Evolutionary conservation across 2,329 filamentous ascomycete species (phyloP).

Genomic region (Rhynchosporium secalis): DNA sequence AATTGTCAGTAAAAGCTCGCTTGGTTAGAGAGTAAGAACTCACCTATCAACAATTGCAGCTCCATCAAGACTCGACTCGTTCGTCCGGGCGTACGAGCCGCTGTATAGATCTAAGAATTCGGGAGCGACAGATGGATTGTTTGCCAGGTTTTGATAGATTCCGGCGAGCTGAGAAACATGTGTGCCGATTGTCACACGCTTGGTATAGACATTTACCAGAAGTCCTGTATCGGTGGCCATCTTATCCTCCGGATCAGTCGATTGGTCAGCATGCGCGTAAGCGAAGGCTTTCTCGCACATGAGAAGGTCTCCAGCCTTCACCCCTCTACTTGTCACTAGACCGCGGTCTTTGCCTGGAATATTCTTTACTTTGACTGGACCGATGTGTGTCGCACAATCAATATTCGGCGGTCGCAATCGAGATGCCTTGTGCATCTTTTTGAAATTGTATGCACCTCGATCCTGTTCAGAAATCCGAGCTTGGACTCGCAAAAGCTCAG

Average conservation of each 20-base stretch:
- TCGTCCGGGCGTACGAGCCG: conserved; percentile 30
- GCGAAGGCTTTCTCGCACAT: conserved; percentile 57
- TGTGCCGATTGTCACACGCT: conserved; percentile 12
- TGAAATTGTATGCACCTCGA: conserved; percentile 45
- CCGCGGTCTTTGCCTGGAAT: conserved; percentile 49
- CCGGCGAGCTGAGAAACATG: conserved; percentile 18
- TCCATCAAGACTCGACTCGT: conserved; percentile 21
- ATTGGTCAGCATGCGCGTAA: conserved; percentile 15
- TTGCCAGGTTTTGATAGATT: conserved; percentile 41
- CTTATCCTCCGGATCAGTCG: too few species aligned
- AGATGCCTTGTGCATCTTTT: conserved; percentile 42
- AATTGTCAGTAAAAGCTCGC: conserved; percentile 37
- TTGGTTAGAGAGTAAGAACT: conserved; percentile 15
- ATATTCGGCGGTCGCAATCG: conserved; percentile 42
- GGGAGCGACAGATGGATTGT: conserved; percentile 39
- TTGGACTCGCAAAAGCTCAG: conserved; percentile 15
- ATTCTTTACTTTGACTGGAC: conserved; percentile 45
- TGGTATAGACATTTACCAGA: conserved; percentile 9
- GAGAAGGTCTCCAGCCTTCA: conserved; percentile 52
- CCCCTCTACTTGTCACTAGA: conserved; percentile 49
- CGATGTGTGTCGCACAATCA: conserved; percentile 50
- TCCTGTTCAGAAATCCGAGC: conserved; percentile 43
- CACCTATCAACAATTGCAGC: conserved; percentile 35
- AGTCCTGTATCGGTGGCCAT: background rate
- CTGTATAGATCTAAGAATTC: conserved; percentile 39